Conservation (phyloP, 2,329 filamentous ascomycete genomes). For the Colletotrichum sidae region DNA sequence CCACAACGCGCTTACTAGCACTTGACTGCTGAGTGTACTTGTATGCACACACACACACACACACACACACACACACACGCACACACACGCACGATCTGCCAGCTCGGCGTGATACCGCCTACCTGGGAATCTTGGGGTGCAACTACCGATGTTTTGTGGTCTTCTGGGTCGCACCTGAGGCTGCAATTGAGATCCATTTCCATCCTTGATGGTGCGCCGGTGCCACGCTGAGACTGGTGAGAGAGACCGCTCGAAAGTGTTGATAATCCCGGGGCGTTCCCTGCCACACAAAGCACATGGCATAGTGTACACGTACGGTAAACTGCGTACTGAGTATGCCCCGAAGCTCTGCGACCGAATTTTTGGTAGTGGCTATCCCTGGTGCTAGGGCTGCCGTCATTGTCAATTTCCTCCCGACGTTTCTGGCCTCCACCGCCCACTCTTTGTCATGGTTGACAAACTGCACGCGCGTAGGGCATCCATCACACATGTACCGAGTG, state of each 20-base stretch:
- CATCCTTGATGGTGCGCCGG: not conserved
- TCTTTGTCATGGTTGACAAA: constrained; percentile 21
- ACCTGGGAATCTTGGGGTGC: constrained; percentile 9
- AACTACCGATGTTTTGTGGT: constrained; percentile 21
- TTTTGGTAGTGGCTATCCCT: not conserved
- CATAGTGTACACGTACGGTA: not conserved
- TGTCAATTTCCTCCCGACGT: not conserved
- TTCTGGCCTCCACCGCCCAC: not conserved
- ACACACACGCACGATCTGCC: too few relatives aligned
- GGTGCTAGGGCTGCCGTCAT: not conserved
- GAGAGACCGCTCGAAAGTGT: constrained; percentile 3
- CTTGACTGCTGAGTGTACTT: not conserved
- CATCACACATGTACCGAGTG: too few relatives aligned
- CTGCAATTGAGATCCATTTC: not conserved
- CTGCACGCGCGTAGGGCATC: not conserved
- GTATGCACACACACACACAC: not conserved
- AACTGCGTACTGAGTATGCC: not conserved
- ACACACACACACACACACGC: not conserved
- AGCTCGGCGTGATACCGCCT: constrained; percentile 2
- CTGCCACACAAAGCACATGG: constrained; percentile 2
- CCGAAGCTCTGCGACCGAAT: constrained; percentile 1
- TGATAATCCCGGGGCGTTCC: constrained; percentile 9
- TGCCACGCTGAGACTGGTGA: constrained; percentile 9
- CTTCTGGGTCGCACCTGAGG: constrained; percentile 15
- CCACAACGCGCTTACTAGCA: not conserved